Evolutionary conservation across 2,329 filamentous ascomycete species (phyloP), one percentile per base, ranked within the genome.

Genomic region (Macrophomina phaseolina): DNA sequence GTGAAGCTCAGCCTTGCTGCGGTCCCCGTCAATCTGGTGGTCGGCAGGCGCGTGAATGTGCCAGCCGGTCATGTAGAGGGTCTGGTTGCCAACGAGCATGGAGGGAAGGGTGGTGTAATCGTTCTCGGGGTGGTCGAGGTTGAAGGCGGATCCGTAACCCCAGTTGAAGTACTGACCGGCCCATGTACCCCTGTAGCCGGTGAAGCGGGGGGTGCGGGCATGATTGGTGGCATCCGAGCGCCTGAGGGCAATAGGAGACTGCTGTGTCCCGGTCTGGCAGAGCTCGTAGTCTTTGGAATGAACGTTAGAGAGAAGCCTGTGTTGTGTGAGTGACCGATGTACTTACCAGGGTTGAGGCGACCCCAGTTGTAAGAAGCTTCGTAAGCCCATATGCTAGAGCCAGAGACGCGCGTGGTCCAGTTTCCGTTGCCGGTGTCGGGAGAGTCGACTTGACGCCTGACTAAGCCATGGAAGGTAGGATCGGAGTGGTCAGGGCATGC

Each of bases 11-110:
- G 82, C 81, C 67, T 80, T 81, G 42, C 77, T 75, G 42, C 79
- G 77, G 45, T 78, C 74, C 40, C 80, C 80, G 55, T 79, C 74
- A 4, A 85, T 77, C 2, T 77, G 76, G 71, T 86, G 84, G 66
- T 85, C 83, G 5, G 82, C 82, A 0, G 84, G 83, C 0, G 82
- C 71, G 70, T 86, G 84, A 58, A 84, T 81, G 74, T 85, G 84
- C 82, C 82, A 85, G 55, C 82, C 81, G 48, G 75, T 77, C 8
- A 85, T 75, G 71, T 83, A 85, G 28, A 82, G 76, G 0, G 80
- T 84, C 67, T 79, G 74, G 71, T 83, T 80, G 63, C 84, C 81
- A 71, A 80, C 84, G 1, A 74, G 78, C 67, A 85, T 73, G 52
- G 76, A 76, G 2, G 83, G 81, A 34, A 80, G 75, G 1, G 68